Conservation (phyloP, 2,329 filamentous ascomycete genomes). For the Thermoascus crustaceus region DNA sequence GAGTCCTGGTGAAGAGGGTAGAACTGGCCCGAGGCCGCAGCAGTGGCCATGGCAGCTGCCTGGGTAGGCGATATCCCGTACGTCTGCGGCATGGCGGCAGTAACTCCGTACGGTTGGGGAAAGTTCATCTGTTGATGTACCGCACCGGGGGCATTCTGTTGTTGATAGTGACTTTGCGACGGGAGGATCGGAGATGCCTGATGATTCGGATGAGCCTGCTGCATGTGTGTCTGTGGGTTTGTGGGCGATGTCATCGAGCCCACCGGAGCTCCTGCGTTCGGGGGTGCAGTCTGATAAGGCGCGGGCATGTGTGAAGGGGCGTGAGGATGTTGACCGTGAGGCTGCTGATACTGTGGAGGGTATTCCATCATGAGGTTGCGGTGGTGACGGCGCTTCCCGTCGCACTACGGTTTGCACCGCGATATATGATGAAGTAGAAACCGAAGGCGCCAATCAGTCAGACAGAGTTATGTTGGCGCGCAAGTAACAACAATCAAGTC, state of each 20-base stretch:
- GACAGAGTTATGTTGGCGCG: too few relatives aligned
- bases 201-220: slow-evolving; percentile 49
- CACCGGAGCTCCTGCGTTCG: slow-evolving; percentile 36
- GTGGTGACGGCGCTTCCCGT: slow-evolving; percentile 12
- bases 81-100: slow-evolving; percentile 60
- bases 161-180: slow-evolving; percentile 63
- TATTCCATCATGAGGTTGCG: slow-evolving; percentile 58
- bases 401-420: slow-evolving; percentile 4
- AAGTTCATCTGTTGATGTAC: slow-evolving; percentile 70
- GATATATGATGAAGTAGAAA: slow-evolving; percentile 5
- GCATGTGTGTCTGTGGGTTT: slow-evolving; percentile 59
- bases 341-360: slow-evolving; percentile 62
- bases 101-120: slow-evolving; percentile 65
- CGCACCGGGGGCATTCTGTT: slow-evolving; percentile 51
- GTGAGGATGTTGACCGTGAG: slow-evolving; percentile 55
- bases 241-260: slow-evolving; percentile 63
- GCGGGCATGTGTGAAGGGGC: slow-evolving; percentile 49
- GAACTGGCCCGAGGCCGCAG: slow-evolving; percentile 79
- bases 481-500: too few relatives aligned
- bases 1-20: slow-evolving; percentile 66
- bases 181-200: slow-evolving; percentile 75
- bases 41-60: slow-evolving; percentile 88
- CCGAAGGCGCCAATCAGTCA: slow-evolving; percentile 14
- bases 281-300: slow-evolving; percentile 56
- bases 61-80: slow-evolving; percentile 78